Evolutionary conservation across 768 basidiomycete species (phyloP), one percentile per base, ranked within the genome.

Genomic region (Chalciporus pseudorubinellus): DNA sequence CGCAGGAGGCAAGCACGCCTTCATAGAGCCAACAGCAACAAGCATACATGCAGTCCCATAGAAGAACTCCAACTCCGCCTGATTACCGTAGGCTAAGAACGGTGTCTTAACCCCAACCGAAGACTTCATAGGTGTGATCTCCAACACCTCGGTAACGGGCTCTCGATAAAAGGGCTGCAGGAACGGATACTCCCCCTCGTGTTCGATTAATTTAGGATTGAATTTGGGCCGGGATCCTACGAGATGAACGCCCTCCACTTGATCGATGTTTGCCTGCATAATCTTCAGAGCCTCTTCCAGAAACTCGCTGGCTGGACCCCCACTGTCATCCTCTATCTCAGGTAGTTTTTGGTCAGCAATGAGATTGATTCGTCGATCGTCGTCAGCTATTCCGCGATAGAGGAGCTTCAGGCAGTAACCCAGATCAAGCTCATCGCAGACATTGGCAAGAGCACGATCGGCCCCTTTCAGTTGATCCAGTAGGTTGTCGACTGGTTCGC

Each of bases 21-120:
- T n/a, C n/a, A n/a, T n/a, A n/a, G n/a, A n/a, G n/a, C 24, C 51
- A 18, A 56, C 40, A 13, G 43, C 28, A 8, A 56, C 28, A 43
- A 60, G 36, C 50, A 59, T 52, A 46, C 51, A 60, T 6, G 52
- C 58, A 22, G 48, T 53, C 20, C 54, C 58, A 16, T 59, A 56
- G 46, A 56, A 56, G 40, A 12, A 59, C 0, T 19, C 34, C 47
- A 58, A 12, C 8, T 44, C 24, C 1, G 42, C 22, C 20, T 55
- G 8, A 14, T 59, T 52, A 0, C 52, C 52, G 13, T 49, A 55
- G 1, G 28, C 6, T 33, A 51, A 26, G 13, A 42, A 31, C 2
- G 49, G 2, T 13, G 34, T 28, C 43, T 6, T 39, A 20, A 38
- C 0, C 1, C 46, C 8, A 18, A 58, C 39, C 2, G 56, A 51